Conservation (phyloP, 192 early-diverging fungal genomes). For the Diversispora eburnea region DNA sequence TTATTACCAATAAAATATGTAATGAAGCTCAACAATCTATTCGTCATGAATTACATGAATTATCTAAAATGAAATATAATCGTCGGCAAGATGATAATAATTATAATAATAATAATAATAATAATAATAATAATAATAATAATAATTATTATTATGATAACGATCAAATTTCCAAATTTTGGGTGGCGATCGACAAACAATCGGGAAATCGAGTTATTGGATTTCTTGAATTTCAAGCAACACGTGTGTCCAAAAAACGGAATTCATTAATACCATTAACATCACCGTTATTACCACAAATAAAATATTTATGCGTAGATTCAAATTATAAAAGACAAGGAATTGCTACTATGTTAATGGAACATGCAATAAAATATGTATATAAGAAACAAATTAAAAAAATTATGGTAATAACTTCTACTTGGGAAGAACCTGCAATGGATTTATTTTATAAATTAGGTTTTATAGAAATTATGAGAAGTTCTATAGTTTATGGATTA, state of each 20-base stretch:
- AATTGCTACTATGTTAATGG: conserved; percentile 7
- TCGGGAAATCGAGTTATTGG: conserved; percentile 8
- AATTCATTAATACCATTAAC: not conserved
- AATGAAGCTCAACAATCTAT: not conserved
- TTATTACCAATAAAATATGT: not conserved
- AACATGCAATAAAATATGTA: conserved; percentile 8
- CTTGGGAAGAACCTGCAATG: conserved; percentile 8
- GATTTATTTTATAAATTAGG: conserved; percentile 11
- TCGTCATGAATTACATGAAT: not conserved
- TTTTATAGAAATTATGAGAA: not conserved
- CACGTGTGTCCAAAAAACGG: too few relatives aligned
- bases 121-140: too few relatives aligned
- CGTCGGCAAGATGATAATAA: not conserved
- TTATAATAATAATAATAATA: not conserved
- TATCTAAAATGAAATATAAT: not conserved
- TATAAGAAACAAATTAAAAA: not conserved
- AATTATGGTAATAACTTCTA: not conserved
- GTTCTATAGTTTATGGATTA: not conserved
- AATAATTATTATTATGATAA: not conserved
- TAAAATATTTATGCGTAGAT: conserved; percentile 2
- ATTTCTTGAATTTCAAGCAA: not conserved
- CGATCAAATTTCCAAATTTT: conserved; percentile 2
- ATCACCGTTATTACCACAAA: not conserved
- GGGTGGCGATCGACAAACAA: conserved; percentile 18
- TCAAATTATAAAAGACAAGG: conserved; percentile 2